Evolutionary conservation across 2,329 filamentous ascomycete genomes (phyloP), one percentile per base, ranked within the genome.

Genomic region (Blastomyces parvus): DNA sequence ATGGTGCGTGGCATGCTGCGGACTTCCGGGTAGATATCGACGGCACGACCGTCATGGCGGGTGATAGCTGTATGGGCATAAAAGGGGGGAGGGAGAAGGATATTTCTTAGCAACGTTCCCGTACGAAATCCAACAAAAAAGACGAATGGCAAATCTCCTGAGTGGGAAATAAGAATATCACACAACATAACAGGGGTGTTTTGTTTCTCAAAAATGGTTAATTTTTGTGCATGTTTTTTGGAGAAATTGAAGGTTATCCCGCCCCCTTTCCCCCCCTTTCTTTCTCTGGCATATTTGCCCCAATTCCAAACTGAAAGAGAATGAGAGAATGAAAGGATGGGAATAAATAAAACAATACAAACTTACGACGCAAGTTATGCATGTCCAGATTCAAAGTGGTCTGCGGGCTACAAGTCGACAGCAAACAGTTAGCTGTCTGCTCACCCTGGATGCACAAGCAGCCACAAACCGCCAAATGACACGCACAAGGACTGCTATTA

Each of bases 341-440:
- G 19, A 42, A 19, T 0, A 19, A 14, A 5, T 0, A 11, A 9
- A 62, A 22, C n/a, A n/a, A n/a, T n/a, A n/a, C n/a, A n/a, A 19
- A 64, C 63, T 59, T 62, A 64, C 63, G 63, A 36, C 62, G 60
- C 13, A 64, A 33, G 25, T 55, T 59, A 19, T 59, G 55, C 44
- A 50, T 33, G 11, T 53, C 53, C 25, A 64, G 52, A 53, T 64
- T 33, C 25, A 59, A 40, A 1, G 60, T 62, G 38, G 63, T 64
- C 17, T 60, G 52, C 3, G 63, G 60, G 40, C 63, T 59, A 19
- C 5, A 57, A 42, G 25, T 48, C 2, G 19, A 8, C 22, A 25
- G n/a, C 46, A 50, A 50, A 13, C 9, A 14, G n/a, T 57, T 57
- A 57, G 55, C 33, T 5, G n/a, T 42, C 55, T 57, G 36, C 25